Evolutionary conservation across 306 rosid species (phyloP), one percentile per base, ranked within the genome.

Genomic region (Carpinus viminea): DNA sequence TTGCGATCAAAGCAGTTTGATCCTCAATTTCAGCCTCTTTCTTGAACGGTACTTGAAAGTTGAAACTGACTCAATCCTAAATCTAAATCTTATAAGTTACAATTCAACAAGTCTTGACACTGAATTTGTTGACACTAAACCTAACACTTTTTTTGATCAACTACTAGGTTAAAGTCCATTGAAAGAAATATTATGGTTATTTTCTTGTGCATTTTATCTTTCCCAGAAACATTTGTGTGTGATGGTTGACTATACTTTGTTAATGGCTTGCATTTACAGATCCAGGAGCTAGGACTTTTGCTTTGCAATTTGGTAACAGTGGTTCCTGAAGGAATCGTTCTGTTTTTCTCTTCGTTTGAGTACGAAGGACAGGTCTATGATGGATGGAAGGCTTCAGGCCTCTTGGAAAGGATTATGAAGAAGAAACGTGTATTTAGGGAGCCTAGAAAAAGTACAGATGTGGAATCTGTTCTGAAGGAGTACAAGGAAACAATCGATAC

Each of bases 331-430:
- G 97, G 98, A 87, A 87, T 92, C 15, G 97, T 95, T 36, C 90
- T 95, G 62, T 95, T 95, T 90, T 92, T 95, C 88, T 92, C 98
- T 78, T 94, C 98, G 77, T 94, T 94, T 85, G 97, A 89, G 78
- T 92, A 89, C 53, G 98, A 94, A 88, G 90, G 79, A 64, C 86
- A 83, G 79, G 90, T 94, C 55, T 86, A 92, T 74, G 83, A 91
- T 84, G 83, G 80, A 65, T 95, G 98, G 98, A 84, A 86, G 78
- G 85, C 90, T 85, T 87, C 93, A 73, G 98, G 97, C 76, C 88
- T 92, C 74, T 88, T 92, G 28, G 93, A 85, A 64, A 90, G 98
- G 87, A 92, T 95, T 81, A 78, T 76, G 69, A 92, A 82, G 93
- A 91, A 83, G 89, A 95, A 95, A 79, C 85, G 74, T 61, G 74